phyloP scores from a whole-genome alignment of 805 yeast genomes.

The Saccharomycopsis fodiens region DNA sequence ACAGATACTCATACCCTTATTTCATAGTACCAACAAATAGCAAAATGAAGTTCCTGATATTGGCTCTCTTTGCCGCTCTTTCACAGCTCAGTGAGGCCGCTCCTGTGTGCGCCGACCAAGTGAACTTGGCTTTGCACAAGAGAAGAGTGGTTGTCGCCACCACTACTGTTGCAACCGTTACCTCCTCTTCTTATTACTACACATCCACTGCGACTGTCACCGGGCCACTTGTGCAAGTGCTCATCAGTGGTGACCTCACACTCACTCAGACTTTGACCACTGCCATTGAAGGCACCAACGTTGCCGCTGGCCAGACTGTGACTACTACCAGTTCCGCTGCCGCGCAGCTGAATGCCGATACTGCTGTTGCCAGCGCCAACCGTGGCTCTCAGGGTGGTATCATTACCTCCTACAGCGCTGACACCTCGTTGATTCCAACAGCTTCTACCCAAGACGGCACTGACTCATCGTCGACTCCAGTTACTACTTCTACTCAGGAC shows the following conservation, averaged over 20 bases:
- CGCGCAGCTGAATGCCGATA: conserved; percentile 8
- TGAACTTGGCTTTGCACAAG: conserved; percentile 10
- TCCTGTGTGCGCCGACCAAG: conserved; percentile 15
- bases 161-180: conserved; percentile 31
- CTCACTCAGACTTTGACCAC: conserved; percentile 40
- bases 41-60: background rate
- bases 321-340: conserved; percentile 6
- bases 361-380: conserved; percentile 24
- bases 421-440: conserved; percentile 21
- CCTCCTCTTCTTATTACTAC: conserved; percentile 21
- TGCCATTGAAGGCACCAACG: conserved; percentile 24
- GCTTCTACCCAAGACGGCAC: too few species aligned
- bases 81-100: conserved; percentile 7
- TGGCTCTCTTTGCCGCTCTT: background rate
- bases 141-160: conserved; percentile 23
- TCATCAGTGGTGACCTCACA: conserved; percentile 41
- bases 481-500: conserved; percentile 31
- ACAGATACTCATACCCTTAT: too few species aligned
- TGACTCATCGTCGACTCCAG: conserved; percentile 19
- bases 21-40: too few species aligned
- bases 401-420: conserved; percentile 19
- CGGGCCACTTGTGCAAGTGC: conserved; percentile 45
- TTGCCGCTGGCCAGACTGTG: conserved; percentile 21
- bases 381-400: conserved; percentile 18
- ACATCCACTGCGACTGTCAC: conserved; percentile 36